Evolutionary conservation across 495 filamentous ascomycete genomes (phyloP).

Genomic region (Opeltia flavorubescens): DNA sequence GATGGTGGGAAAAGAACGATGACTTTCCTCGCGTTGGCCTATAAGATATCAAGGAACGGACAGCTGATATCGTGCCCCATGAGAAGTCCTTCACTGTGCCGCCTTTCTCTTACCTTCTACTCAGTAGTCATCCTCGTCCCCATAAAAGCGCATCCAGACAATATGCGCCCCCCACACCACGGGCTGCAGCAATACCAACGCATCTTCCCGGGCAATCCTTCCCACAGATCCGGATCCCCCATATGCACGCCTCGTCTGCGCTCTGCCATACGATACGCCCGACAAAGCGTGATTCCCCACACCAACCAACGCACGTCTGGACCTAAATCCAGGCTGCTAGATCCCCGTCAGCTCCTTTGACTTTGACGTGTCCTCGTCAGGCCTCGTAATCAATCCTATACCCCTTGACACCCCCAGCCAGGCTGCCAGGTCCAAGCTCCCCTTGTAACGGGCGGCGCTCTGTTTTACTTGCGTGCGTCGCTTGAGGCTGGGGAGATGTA

Average conservation of each 20-base stretch:
- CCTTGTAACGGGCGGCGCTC: background rate
- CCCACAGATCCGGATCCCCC: conserved; percentile 1
- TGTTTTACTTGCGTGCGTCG: background rate
- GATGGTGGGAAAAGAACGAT: no score
- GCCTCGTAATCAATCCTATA: background rate
- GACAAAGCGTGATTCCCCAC: conserved; percentile 3
- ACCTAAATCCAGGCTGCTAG: background rate
- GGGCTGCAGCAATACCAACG: background rate
- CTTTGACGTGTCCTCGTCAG: background rate
- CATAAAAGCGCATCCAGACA: background rate
- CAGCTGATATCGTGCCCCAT: background rate
- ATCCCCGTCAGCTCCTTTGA: background rate
- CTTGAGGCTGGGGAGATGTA: no score
- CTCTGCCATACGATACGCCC: conserved; percentile 4
- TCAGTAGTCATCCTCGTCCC: background rate
- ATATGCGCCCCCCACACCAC: conserved; percentile 1
- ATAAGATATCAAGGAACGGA: background rate
- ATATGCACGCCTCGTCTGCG: background rate
- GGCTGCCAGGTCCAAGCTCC: conserved; percentile 1
- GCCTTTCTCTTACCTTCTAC: no score
- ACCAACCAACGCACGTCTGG: conserved; percentile 2
- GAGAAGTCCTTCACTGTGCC: background rate
- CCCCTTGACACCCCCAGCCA: background rate
- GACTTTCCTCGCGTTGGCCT: no score
- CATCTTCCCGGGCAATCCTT: background rate